Evolutionary conservation across 768 basidiomycete species (phyloP), one percentile per base, ranked within the genome.

Genomic region (Leucogyrophana mollusca): DNA sequence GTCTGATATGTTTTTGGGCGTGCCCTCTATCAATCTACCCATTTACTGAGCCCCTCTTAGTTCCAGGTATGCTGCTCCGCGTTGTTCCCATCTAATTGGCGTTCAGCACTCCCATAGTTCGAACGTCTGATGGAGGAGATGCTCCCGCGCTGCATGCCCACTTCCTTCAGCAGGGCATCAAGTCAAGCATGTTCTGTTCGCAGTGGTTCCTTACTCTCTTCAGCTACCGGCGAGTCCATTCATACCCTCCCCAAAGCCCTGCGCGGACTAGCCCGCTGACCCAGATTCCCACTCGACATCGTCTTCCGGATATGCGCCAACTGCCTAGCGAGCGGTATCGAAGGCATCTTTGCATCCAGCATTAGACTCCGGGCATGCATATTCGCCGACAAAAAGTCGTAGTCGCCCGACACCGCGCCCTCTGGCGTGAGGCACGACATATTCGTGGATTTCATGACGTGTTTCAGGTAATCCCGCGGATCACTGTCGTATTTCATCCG

Each of bases 181-280:
- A 97, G 65, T 94, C 92, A 37, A 94, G 89, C 69, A 98, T 99
- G 94, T 98, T 88, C 62, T 95, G 92, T 58, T 93, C 91, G 11
- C 96, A 98, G 54, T 99, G 96, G 96, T 97, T 98, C 67, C 73
- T 99, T 61, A 98, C 96, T 0, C 70, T 99, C 63, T 98, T 98
- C 72, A 90, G 91, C 60, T 97, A 95, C 67, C 82, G 91, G 91
- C 87, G 59, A 57, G 78, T 60, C 11, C 5, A 6, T 20, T 21
- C n/a, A n/a, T n/a, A n/a, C 22, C 22, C 9, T 25, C 23, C 43
- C 16, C 23, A 11, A 14, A 24, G 20, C 41, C 30, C 10, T 2
- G 33, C 30, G 11, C 23, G 50, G 11, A 23, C 21, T n/a, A 9
- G 25, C 20, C 34, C 16, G 30, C 27, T n/a, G n/a, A n/a, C 27